Evolutionary conservation across 768 basidiomycete genomes (phyloP).

Genomic region (Phlebiopsis flavidoalba): DNA sequence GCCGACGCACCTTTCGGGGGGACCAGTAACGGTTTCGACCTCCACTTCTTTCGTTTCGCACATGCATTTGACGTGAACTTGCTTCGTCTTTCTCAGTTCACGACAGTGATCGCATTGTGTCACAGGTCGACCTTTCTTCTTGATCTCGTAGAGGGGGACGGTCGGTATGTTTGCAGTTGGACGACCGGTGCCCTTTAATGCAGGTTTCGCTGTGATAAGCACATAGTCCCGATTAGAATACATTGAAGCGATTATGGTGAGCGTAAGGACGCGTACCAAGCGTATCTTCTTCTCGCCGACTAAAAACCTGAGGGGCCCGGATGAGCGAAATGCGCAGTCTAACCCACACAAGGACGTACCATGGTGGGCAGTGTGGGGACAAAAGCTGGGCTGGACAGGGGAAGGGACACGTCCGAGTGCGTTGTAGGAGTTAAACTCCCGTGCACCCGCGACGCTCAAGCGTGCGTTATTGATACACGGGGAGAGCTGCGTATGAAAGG

Average conservation of each 20-base stretch:
- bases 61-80: constrained; percentile 36
- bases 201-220: constrained; percentile 67
- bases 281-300: constrained; percentile 77
- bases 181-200: constrained; percentile 92
- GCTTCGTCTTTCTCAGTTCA: constrained; percentile 34
- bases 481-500: constrained; percentile 13
- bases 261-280: constrained; percentile 51
- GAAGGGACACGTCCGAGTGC: constrained; percentile 26
- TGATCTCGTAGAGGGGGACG: constrained; percentile 81
- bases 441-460: constrained; percentile 55
- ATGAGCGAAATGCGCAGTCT: background rate
- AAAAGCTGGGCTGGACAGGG: constrained; percentile 5
- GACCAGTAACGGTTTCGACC: background rate
- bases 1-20: background rate
- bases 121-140: constrained; percentile 56
- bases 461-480: constrained; percentile 45
- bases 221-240: constrained; percentile 4
- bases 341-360: constrained; percentile 28
- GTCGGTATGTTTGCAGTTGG: constrained; percentile 83
- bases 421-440: constrained; percentile 17
- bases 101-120: constrained; percentile 43
- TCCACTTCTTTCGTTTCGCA: constrained; percentile 23
- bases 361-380: constrained; percentile 29
- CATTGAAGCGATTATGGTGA: constrained; percentile 7
- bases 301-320: constrained; percentile 47